These are phyloP conservation scores for Cryptococcus depauperatus DNA, from an alignment of 1,284 basidiomycete genomes.

Conservation along the genomic window DNA sequence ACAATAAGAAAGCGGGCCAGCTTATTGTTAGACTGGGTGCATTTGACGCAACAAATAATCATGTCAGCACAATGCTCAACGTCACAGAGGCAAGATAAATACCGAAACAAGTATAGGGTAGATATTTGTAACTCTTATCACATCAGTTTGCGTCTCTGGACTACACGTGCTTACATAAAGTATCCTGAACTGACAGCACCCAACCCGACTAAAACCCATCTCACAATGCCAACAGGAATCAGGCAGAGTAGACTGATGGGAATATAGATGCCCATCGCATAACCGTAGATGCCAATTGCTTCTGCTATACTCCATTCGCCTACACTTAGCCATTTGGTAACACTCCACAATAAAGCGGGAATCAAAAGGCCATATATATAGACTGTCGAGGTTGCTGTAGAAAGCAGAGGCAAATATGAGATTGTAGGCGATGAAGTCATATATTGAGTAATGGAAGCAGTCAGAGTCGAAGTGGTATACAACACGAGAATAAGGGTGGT, in stretches of 20 bases:
- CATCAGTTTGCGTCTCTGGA: conserved; percentile 6
- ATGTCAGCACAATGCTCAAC: too few species aligned
- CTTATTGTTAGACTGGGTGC: conserved; percentile 71
- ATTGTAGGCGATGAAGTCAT: conserved; percentile 49
- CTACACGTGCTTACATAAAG: conserved; percentile 55
- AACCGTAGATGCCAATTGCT: conserved; percentile 49
- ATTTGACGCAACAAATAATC: conserved; percentile 68
- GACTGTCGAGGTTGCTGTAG: conserved; percentile 69
- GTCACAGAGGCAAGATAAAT: too few species aligned
- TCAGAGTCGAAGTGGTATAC: conserved; percentile 83
- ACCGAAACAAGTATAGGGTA: conserved; percentile 78
- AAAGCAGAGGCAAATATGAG: conserved; percentile 67
- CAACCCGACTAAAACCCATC: conserved; percentile 67
- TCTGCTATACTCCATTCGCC: conserved; percentile 79
- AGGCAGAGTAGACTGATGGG: conserved; percentile 70
- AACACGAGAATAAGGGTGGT: conserved; percentile 84
- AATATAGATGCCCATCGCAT: conserved; percentile 44
- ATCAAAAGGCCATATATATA: conserved; percentile 76
- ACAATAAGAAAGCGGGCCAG: conserved; percentile 70
- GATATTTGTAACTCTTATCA: conserved; percentile 56
- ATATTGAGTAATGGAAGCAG: conserved; percentile 70
- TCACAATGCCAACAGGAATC: conserved; percentile 64
- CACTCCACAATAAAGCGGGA: conserved; percentile 59
- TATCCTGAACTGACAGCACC: conserved; percentile 70
- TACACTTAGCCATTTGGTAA: conserved; percentile 70